phyloP scores from a whole-genome alignment of 352 stramenopile genomes.

The Phytophthora ohioensis region DNA sequence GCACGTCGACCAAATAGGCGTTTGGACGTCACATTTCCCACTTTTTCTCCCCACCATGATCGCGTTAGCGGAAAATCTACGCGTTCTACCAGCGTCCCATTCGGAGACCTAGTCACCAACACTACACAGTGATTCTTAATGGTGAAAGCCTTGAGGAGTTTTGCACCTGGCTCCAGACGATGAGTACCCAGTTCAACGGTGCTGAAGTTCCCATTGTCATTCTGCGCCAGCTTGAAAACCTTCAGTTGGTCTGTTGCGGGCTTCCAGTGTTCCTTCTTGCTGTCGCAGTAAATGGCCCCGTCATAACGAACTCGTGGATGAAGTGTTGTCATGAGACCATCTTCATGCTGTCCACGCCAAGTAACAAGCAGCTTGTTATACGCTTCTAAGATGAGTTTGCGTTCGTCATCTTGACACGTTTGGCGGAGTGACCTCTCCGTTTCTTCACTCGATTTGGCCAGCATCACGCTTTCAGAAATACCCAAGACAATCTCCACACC shows the following conservation, averaged over 20 bases:
- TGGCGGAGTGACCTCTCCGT: slow-evolving; percentile 11
- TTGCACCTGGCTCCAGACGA: slow-evolving; percentile 24
- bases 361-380: slow-evolving; percentile 9
- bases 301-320: background rate
- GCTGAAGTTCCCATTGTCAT: slow-evolving; percentile 18
- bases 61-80: slow-evolving; percentile 30
- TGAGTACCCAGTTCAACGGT: slow-evolving; percentile 23
- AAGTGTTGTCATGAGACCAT: slow-evolving; percentile 25
- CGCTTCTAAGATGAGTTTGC: slow-evolving; percentile 19
- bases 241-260: slow-evolving; percentile 40
- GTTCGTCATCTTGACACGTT: slow-evolving; percentile 20
- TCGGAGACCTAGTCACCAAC: slow-evolving; percentile 35
- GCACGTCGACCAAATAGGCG: slow-evolving; percentile 20
- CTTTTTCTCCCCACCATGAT: background rate
- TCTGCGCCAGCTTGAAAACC: slow-evolving; percentile 28
- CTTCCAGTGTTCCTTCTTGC: slow-evolving; percentile 37
- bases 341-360: slow-evolving; percentile 26
- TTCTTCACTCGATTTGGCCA: slow-evolving; percentile 19
- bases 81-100: slow-evolving; percentile 25
- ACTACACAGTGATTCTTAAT: slow-evolving; percentile 41
- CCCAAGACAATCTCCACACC: slow-evolving; percentile 26
- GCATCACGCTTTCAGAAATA: slow-evolving; percentile 14
- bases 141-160: slow-evolving; percentile 29
- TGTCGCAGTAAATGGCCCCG: slow-evolving; percentile 13
- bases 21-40: slow-evolving; percentile 13